phyloP scores from a whole-genome alignment of 2,329 filamentous ascomycete genomes.

The Cytospora leucostoma region DNA sequence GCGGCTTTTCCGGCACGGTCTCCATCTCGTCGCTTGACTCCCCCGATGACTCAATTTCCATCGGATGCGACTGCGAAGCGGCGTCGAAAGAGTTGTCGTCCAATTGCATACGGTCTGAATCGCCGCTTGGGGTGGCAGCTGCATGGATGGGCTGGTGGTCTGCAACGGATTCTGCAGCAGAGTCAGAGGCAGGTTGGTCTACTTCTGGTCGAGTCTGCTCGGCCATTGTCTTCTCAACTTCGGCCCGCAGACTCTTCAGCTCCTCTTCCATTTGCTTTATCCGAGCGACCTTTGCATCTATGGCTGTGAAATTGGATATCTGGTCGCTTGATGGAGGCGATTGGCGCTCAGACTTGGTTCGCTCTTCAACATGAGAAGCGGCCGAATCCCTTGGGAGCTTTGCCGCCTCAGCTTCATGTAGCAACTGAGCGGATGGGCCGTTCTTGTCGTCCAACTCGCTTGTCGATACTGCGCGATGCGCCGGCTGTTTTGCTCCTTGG shows the following conservation, averaged over 20 bases:
- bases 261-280: slow-evolving; percentile 50
- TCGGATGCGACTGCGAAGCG: slow-evolving; percentile 23
- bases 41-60: slow-evolving; percentile 30
- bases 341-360: slow-evolving; percentile 32
- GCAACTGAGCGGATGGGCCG: slow-evolving; percentile 32
- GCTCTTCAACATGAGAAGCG: not conserved
- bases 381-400: slow-evolving; percentile 33
- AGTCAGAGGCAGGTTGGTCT: slow-evolving; percentile 37
- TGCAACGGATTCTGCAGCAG: slow-evolving; percentile 39
- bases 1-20: not conserved
- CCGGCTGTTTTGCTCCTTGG: slow-evolving; percentile 26
- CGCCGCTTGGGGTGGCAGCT: not conserved
- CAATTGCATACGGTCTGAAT: not conserved
- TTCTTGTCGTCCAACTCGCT: slow-evolving; percentile 30
- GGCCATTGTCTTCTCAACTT: slow-evolving; percentile 42
- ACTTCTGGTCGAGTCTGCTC: slow-evolving; percentile 32
- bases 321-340: slow-evolving; percentile 43
- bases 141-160: not conserved
- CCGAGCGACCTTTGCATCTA: slow-evolving; percentile 49
- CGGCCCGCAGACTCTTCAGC: slow-evolving; percentile 51
- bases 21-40: slow-evolving; percentile 3
- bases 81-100: not conserved
- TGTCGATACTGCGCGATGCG: slow-evolving; percentile 29
- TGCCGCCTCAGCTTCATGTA: slow-evolving; percentile 32
- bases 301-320: slow-evolving; percentile 42